Evolutionary conservation across 2,329 filamentous ascomycete genomes (phyloP), one percentile per base, ranked within the genome.

Genomic region (Teratosphaeria pseudoeucalypti): DNA sequence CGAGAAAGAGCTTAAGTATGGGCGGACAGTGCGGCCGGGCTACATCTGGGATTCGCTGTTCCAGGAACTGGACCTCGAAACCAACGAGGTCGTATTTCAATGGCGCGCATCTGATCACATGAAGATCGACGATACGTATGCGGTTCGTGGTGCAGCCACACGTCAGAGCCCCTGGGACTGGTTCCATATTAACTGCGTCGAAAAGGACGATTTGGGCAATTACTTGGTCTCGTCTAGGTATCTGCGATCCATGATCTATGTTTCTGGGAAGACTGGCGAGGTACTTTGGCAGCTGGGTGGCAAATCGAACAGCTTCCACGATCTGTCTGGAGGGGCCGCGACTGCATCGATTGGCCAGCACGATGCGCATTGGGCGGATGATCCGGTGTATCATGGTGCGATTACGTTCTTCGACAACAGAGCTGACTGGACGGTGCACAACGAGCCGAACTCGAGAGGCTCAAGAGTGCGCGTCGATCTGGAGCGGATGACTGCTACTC

Each of bases 41-140:
- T 68, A 62, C 59, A 68, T 70, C 43, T 68, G 66, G 69, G 68
- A 70, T 34, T 65, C 63, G 34, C 52, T 71, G 11, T 70, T 71
- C 59, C 69, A 71, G 55, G 67, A 69, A 58, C 59, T 81, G 27
- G 75, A 82, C 61, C 77, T 82, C 34, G 72, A 76, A 34, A 82
- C 79, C 2, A 80, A 80, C 3, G 72, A 79, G 37, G 67, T 84
- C 0, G 61, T 83, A 9, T 84, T 84, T 63, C 79, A 84, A 64
- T 84, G 82, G 82, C 75, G 74, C 37, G 79, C 78, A 60, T 72
- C 82, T 1, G 80, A 83, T 37, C 78, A 83, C 66, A 72, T 82
- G 27, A 68, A 71, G 14, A 76, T 78, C 1, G 71, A 74, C 54
- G 78, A 79, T 74, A 68, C 65, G 3, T 70, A 64, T 55, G 62